Conservation (phyloP, 768 basidiomycete genomes). For the Lepiota brunneoincarnata region DNA sequence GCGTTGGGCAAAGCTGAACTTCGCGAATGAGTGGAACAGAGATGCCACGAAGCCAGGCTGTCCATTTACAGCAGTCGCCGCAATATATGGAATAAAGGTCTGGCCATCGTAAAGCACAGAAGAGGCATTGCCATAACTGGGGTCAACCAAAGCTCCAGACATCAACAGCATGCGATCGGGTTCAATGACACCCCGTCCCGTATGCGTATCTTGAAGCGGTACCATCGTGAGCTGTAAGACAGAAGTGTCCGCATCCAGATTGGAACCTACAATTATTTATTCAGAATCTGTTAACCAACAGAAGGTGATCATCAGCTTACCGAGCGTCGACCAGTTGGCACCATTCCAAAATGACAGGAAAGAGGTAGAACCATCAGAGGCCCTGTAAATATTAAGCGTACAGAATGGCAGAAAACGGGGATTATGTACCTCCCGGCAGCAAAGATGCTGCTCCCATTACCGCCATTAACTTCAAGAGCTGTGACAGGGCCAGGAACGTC, state of each 20-base stretch:
- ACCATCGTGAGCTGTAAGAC: conserved; percentile 89
- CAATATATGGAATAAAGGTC: conserved; percentile 77
- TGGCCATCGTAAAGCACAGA: conserved; percentile 87
- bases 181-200: conserved; percentile 68
- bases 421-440: conserved; percentile 79
- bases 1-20: conserved; percentile 70
- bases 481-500: conserved; percentile 87
- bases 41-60: conserved; percentile 67
- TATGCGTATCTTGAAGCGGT: conserved; percentile 77
- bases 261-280: conserved; percentile 42
- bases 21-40: conserved; percentile 79
- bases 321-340: conserved; percentile 63
- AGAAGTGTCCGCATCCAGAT: conserved; percentile 53
- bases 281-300: conserved; percentile 4
- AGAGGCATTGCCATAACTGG: conserved; percentile 75
- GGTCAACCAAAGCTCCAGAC: conserved; percentile 71
- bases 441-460: conserved; percentile 82
- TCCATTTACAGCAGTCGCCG: conserved; percentile 64
- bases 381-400: conserved; percentile 28
- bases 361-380: conserved; percentile 55
- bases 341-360: conserved; percentile 91
- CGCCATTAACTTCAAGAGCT: conserved; percentile 81
- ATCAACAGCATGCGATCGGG: conserved; percentile 88
- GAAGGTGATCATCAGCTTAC: conserved; percentile 32
- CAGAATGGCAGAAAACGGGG: not conserved